Base-by-base conservation (phyloP, 2,329 filamentous ascomycete genomes). In the Claviceps pazoutovae region DNA sequence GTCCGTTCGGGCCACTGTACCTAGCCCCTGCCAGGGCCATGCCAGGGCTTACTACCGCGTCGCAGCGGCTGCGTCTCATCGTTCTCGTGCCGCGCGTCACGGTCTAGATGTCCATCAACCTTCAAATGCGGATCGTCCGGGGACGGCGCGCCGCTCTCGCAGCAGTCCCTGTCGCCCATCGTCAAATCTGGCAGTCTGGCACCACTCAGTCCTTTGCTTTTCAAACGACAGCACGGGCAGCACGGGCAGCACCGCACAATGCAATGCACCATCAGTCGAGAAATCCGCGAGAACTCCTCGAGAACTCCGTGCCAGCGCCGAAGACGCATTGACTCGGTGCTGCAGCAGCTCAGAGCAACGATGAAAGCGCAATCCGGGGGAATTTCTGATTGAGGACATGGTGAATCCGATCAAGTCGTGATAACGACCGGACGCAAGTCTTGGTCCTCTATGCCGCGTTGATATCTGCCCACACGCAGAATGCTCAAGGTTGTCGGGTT, bases 401-500 rank as follows among this genome's bases (percentile, higher is more conserved):
- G 17, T 13, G 17, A 42, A 21, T 13, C 17, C 39, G 41, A 21
- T 21, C 13, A 42, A 43, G 37, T 16, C 4, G 23, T 45, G 42
- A 39, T 34, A 26, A 14, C 23, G 7, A 36, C 23, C 48, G 17
- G 19, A 48, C 19, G 17, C 34, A 48, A n/a, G 30, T 34, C 26
- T 26, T 34, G 19, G 46, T 43, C 11, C 11, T 23, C 19, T 19
- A 39, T 45, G 54, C 49, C 51, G 21, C 50, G 53, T 47, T 14
- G n/a, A 42, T 52, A 49, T 51, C 42, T 53, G 52, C 52, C 48
- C 53, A 46, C 30, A 34, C 30, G 30, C 30, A 46, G 48, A 55
- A 57, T 59, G 60, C 58, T 57, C 60, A 60, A 60, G 55, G 55
- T 53, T 54, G 57, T 62, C 56, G 59, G 63, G 62, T 64, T 64